phyloP scores from a whole-genome alignment of 257 asterid genomes.

The Solanum habrochaites region DNA sequence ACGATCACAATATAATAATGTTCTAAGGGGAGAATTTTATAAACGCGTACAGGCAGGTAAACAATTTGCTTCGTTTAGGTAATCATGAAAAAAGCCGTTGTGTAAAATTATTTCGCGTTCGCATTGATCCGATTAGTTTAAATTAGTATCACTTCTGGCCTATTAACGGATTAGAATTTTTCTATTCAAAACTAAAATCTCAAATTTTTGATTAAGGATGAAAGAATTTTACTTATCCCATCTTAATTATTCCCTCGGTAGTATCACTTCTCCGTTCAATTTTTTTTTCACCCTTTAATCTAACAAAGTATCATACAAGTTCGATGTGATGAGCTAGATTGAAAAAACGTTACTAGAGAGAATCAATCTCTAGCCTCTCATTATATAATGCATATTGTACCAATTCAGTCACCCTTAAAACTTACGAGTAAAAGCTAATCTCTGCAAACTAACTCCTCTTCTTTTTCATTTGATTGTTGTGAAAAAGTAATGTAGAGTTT shows the following conservation, averaged over 20 bases:
- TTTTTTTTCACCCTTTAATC: not conserved
- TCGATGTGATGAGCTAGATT: too few relatives aligned
- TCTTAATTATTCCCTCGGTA: not conserved
- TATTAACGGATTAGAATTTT: not conserved
- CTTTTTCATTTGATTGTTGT: too few relatives aligned
- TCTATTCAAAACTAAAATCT: not conserved
- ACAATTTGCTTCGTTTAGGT: not conserved
- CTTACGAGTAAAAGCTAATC: too few relatives aligned
- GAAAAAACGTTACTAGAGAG: too few relatives aligned
- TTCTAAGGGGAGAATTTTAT: not conserved
- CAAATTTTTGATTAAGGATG: not conserved
- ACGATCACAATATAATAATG: not conserved
- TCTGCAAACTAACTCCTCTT: too few relatives aligned
- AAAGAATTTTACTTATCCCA: not conserved
- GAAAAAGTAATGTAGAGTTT: too few relatives aligned
- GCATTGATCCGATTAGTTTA: not conserved
- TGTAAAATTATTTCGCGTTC: not conserved
- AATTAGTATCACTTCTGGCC: not conserved
- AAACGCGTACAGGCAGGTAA: not conserved
- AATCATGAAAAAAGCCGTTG: not conserved
- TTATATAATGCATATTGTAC: too few relatives aligned
- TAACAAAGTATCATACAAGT: not conserved
- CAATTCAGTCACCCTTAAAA: too few relatives aligned
- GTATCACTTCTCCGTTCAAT: not conserved
- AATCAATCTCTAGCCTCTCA: too few relatives aligned